These are phyloP conservation scores for Boletus pseudopeckii DNA, from an alignment of 768 basidiomycete species.

Conservation along the genomic window DNA sequence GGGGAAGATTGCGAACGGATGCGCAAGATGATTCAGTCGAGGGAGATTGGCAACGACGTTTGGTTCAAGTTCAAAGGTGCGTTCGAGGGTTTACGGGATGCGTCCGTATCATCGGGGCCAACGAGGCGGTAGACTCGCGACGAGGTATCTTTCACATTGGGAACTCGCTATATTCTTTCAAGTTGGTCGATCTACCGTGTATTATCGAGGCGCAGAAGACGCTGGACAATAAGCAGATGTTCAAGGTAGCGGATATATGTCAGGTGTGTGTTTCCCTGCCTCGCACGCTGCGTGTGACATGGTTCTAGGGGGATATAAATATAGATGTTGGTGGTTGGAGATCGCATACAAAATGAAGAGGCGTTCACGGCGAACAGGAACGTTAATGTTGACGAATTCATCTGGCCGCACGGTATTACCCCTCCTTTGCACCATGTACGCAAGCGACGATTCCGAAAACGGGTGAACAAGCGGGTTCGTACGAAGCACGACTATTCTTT, in stretches of 20 bases:
- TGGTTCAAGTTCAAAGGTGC: constrained; percentile 99
- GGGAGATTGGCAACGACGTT: constrained; percentile 78
- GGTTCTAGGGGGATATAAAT: neutral
- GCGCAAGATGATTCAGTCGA: constrained; percentile 74
- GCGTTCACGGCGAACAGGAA: constrained; percentile 55
- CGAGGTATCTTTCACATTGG: constrained; percentile 87
- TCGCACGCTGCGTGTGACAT: constrained; percentile 9
- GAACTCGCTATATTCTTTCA: constrained; percentile 77
- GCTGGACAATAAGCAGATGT: constrained; percentile 93
- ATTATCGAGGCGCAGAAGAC: constrained; percentile 96
- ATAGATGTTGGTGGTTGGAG: constrained; percentile 90
- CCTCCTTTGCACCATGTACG: constrained; percentile 88
- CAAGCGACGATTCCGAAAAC: constrained; percentile 89
- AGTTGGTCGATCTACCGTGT: constrained; percentile 94
- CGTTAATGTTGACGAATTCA: constrained; percentile 92
- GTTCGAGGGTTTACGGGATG: neutral
- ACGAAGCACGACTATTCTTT: neutral
- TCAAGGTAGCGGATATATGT: constrained; percentile 98
- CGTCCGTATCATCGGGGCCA: constrained; percentile 4
- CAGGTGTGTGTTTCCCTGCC: constrained; percentile 53
- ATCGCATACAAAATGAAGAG: constrained; percentile 70
- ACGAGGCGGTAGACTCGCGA: constrained; percentile 66
- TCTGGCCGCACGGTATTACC: constrained; percentile 95
- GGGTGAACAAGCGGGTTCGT: constrained; percentile 76
- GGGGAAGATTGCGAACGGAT: constrained; percentile 79